Evolutionary conservation across 2,329 filamentous ascomycete species (phyloP).

Genomic region (Didymella glomerata): DNA sequence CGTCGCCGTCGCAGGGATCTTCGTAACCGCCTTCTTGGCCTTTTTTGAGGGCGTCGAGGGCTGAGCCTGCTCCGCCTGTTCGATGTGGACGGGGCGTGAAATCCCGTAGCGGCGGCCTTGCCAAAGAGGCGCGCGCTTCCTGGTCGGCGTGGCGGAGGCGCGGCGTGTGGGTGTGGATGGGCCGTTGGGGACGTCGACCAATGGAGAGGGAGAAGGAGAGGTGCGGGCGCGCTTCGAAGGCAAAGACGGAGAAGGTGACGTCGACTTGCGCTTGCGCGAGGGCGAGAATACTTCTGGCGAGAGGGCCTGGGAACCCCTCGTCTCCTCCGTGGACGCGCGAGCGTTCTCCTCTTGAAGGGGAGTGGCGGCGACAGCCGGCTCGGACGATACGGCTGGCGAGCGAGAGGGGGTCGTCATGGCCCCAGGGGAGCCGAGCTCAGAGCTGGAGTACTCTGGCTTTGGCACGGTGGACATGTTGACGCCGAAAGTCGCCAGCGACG

Average conservation of each 20-base stretch:
- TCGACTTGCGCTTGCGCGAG: slow-evolving; percentile 9
- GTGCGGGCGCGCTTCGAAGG: neutral
- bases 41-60: no score
- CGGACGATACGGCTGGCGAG: neutral
- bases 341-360: neutral
- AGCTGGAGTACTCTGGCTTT: neutral
- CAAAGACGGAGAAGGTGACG: neutral
- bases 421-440: no score
- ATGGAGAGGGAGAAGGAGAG: neutral
- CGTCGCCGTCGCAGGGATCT: no score
- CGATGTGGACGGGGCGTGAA: no score
- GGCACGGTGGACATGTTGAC: neutral
- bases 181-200: neutral
- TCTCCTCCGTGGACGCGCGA: no score
- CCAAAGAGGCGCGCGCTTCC: neutral
- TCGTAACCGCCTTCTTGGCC: no score
- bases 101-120: no score
- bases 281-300: neutral
- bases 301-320: neutral
- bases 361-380: neutral
- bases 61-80: no score
- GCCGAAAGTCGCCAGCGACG: neutral
- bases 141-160: neutral
- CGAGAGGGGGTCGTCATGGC: no score
- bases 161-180: neutral